phyloP scores from a whole-genome alignment of 805 yeast species.

The Candida caryicola region DNA sequence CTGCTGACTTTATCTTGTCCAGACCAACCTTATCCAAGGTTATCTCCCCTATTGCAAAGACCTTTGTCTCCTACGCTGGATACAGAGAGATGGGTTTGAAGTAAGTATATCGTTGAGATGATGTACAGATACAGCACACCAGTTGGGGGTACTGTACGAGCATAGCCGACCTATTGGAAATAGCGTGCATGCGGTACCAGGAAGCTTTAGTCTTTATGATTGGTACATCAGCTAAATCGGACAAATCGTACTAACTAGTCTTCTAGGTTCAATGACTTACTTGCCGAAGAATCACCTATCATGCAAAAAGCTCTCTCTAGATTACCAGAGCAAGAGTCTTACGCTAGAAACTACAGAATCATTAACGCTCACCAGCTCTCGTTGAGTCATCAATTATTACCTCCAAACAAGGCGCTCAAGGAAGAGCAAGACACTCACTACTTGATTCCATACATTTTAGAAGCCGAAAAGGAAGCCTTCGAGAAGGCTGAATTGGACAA shows the following conservation, averaged over 20 bases:
- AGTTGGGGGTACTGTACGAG: too few relatives aligned
- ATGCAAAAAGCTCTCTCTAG: constrained; percentile 86
- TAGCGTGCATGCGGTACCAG: not conserved
- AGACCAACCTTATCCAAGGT: constrained; percentile 76
- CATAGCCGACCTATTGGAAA: not conserved
- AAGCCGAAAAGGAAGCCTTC: constrained; percentile 87
- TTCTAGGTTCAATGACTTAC: constrained; percentile 72
- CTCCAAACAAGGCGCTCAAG: constrained; percentile 72
- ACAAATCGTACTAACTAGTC: constrained; percentile 10
- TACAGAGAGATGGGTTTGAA: constrained; percentile 93
- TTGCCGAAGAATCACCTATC: constrained; percentile 82
- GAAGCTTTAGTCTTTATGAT: not conserved
- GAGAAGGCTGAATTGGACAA: constrained; percentile 90
- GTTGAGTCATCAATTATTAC: constrained; percentile 79
- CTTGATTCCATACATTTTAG: constrained; percentile 83
- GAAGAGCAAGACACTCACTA: constrained; percentile 81
- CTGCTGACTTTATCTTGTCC: constrained; percentile 75
- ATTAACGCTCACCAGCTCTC: constrained; percentile 89
- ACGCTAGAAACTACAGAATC: constrained; percentile 90
- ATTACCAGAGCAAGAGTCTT: constrained; percentile 78
- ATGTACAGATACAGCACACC: not conserved
- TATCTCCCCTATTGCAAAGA: constrained; percentile 75
- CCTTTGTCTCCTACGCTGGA: constrained; percentile 73
- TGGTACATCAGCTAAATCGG: not conserved
- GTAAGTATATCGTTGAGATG: constrained; percentile 26